These are phyloP conservation scores for Neospermospora avenae DNA, from an alignment of 2,329 filamentous ascomycete genomes.

Conservation along the genomic window DNA sequence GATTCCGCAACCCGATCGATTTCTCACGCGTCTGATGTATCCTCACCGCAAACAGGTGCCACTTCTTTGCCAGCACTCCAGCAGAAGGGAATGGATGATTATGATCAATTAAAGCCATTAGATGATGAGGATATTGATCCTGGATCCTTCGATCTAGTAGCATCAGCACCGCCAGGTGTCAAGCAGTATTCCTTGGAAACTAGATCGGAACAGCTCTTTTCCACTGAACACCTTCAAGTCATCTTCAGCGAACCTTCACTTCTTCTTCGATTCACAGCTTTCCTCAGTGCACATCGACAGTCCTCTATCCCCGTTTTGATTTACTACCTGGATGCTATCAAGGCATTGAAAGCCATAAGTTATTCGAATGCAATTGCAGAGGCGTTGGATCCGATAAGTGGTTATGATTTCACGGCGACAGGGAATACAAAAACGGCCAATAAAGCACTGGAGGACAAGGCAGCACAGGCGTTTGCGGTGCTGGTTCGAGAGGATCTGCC, in stretches of 20 bases:
- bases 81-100: conserved; percentile 38
- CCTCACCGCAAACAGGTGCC: conserved; percentile 29
- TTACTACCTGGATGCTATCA: conserved; percentile 70
- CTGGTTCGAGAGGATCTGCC: conserved; percentile 67
- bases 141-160: conserved; percentile 51
- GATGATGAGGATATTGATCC: conserved; percentile 48
- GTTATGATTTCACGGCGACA: conserved; percentile 52
- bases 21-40: conserved; percentile 25
- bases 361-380: conserved; percentile 69
- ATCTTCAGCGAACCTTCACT: conserved; percentile 64
- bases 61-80: conserved; percentile 33
- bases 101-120: conserved; percentile 47
- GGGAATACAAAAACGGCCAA: conserved; percentile 53
- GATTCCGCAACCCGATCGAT: conserved; percentile 15
- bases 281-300: conserved; percentile 57
- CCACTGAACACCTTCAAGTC: conserved; percentile 57
- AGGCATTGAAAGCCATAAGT: conserved; percentile 66
- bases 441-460: conserved; percentile 56
- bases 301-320: conserved; percentile 62
- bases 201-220: conserved; percentile 64
- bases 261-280: conserved; percentile 64
- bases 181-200: conserved; percentile 55
- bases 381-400: conserved; percentile 54
- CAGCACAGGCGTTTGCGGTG: conserved; percentile 60
- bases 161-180: conserved; percentile 37